Evolutionary conservation across 2,329 filamentous ascomycete genomes (phyloP).

Genomic region (Cercospora zeae-maydis): DNA sequence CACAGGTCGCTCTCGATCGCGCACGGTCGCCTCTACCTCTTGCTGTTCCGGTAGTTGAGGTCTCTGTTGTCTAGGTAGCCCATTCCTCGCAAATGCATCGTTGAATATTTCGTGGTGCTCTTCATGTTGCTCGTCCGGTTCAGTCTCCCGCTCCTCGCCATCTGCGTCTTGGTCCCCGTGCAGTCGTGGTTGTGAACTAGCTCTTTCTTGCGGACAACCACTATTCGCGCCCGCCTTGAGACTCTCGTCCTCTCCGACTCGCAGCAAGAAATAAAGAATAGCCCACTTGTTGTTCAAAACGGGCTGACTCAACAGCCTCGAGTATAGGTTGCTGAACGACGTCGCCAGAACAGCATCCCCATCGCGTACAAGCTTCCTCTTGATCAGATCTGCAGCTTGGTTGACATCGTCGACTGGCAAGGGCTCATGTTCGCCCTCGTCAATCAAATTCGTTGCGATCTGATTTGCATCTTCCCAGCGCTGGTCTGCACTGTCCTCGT

Average conservation of each 20-base stretch:
- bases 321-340: conserved; percentile 86
- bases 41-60: conserved; percentile 25
- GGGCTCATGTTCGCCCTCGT: conserved; percentile 47
- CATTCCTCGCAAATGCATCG: conserved; percentile 49
- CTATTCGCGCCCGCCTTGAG: not conserved
- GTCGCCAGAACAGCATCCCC: conserved; percentile 70
- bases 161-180: conserved; percentile 14
- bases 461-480: conserved; percentile 62
- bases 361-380: conserved; percentile 76
- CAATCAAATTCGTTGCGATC: conserved; percentile 48
- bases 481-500: conserved; percentile 64
- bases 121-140: conserved; percentile 19
- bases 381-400: conserved; percentile 89
- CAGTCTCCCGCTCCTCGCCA: conserved; percentile 17
- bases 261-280: conserved; percentile 85
- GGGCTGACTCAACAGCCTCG: conserved; percentile 80
- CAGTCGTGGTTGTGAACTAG: conserved; percentile 7
- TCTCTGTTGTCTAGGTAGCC: conserved; percentile 40
- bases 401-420: conserved; percentile 68
- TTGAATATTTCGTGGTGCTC: conserved; percentile 37
- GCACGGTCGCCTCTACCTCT: conserved; percentile 23
- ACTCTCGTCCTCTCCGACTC: conserved; percentile 56
- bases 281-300: conserved; percentile 96
- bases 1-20: conserved; percentile 21
- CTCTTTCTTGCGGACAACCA: conserved; percentile 5